phyloP scores from a whole-genome alignment of 1,139 yeast species.

The Spencermartinsiella ligniputridi region DNA sequence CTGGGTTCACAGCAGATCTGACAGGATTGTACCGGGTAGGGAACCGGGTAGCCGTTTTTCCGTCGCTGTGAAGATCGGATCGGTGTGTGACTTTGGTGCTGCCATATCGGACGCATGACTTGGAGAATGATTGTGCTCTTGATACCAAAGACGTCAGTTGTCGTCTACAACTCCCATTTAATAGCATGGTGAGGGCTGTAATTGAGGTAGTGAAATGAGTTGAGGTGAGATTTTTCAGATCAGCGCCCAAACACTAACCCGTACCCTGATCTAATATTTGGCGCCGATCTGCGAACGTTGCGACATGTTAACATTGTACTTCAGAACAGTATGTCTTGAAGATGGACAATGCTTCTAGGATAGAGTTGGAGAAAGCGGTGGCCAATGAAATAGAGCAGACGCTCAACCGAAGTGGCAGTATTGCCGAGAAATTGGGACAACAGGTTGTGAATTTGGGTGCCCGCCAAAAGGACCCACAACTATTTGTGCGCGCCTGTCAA shows the following conservation, averaged over 20 bases:
- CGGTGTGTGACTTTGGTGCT: neutral
- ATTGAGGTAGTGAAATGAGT: too few relatives aligned
- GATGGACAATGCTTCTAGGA: neutral
- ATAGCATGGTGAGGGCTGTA: too few relatives aligned
- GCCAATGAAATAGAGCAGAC: constrained; percentile 25
- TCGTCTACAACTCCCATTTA: too few relatives aligned
- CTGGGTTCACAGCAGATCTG: constrained; percentile 39
- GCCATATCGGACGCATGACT: neutral
- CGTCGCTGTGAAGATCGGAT: neutral
- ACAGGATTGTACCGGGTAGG: constrained; percentile 40
- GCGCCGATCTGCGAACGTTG: too few relatives aligned
- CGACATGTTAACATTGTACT: too few relatives aligned
- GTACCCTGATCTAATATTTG: too few relatives aligned
- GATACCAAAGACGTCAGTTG: too few relatives aligned
- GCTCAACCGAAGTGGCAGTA: constrained; percentile 21
- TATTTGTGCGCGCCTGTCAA: constrained; percentile 27
- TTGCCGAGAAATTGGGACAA: neutral
- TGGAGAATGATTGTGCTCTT: too few relatives aligned
- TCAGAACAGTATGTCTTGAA: too few relatives aligned
- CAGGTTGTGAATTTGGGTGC: neutral
- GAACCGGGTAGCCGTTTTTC: constrained; percentile 26
- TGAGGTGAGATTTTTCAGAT: too few relatives aligned
- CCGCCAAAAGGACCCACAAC: constrained; percentile 9
- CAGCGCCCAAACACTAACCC: too few relatives aligned
- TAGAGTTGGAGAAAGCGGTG: constrained; percentile 6